A percentile compares a stretch with the other conserved stretches of the same genome.
These are phyloP conservation scores for Haplosporangium sp. DNA, from an alignment of 371 early-diverging fungal genomes.

Conservation along the genomic window DNA sequence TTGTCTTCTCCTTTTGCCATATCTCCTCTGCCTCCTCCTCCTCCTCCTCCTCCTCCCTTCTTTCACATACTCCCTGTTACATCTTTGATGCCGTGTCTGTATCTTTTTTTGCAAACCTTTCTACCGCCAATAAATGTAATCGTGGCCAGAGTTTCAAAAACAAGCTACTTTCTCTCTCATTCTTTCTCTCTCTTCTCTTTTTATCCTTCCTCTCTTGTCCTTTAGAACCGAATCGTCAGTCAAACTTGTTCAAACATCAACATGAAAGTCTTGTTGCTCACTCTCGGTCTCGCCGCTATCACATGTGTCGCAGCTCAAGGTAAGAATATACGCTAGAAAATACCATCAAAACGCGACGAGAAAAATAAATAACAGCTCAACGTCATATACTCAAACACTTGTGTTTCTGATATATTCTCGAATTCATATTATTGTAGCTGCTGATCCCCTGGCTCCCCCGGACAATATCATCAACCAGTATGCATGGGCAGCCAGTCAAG, in stretches of 20 bases:
- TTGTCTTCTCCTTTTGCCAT: neutral
- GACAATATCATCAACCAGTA: slow-evolving; percentile 4
- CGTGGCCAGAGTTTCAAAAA: too few species aligned
- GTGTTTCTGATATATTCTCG: neutral
- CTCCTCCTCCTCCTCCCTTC: neutral
- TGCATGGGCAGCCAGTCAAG: slow-evolving; percentile 6
- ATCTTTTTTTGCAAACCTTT: too few species aligned
- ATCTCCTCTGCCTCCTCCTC: slow-evolving; percentile 3
- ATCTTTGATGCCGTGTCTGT: too few species aligned
- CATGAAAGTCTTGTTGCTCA: slow-evolving; percentile 22
- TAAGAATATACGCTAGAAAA: neutral
- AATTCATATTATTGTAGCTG: neutral
- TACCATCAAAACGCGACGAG: too few species aligned
- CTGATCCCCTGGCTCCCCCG: slow-evolving; percentile 19
- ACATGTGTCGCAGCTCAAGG: slow-evolving; percentile 19
- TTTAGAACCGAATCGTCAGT: too few species aligned
- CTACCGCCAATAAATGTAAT: too few species aligned
- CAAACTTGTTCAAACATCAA: neutral
- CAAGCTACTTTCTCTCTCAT: too few species aligned
- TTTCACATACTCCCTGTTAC: neutral
- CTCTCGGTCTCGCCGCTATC: slow-evolving; percentile 18
- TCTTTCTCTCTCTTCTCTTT: neutral
- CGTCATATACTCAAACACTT: neutral
- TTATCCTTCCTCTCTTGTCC: too few species aligned
- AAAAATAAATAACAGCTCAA: neutral